A percentile compares a stretch with the other conserved stretches of the same genome.
These are phyloP conservation scores for Aspergillus nanangensis DNA, from an alignment of 495 filamentous ascomycete genomes.

Conservation along the genomic window DNA sequence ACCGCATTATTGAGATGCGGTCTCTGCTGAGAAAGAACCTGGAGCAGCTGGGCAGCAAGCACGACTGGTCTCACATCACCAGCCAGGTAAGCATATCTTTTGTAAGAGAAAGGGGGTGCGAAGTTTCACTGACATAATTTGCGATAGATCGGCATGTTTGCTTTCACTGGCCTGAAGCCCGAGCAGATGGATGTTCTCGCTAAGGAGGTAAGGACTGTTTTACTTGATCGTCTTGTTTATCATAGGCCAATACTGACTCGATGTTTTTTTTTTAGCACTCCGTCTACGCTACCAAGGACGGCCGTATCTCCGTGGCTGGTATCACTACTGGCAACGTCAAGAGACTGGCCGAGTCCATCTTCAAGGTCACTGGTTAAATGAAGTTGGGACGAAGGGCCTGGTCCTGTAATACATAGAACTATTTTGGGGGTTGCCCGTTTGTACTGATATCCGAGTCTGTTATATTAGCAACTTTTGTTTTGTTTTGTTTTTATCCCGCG, in stretches of 20 bases:
- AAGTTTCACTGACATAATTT: slow-evolving; percentile 3
- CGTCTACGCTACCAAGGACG: slow-evolving; percentile 96
- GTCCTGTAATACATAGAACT: slow-evolving; percentile 15
- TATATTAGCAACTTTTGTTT: slow-evolving; percentile 21
- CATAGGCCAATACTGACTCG: no score
- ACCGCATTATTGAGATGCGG: slow-evolving; percentile 98
- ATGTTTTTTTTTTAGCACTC: slow-evolving; percentile 78
- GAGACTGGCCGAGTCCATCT: slow-evolving; percentile 90
- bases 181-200: slow-evolving; percentile 91
- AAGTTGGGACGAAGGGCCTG: slow-evolving; percentile 1
- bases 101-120: neutral
- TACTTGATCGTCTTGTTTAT: neutral
- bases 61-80: slow-evolving; percentile 98
- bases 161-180: slow-evolving; percentile 89
- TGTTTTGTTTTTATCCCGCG: neutral
- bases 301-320: slow-evolving; percentile 94
- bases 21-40: slow-evolving; percentile 88
- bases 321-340: slow-evolving; percentile 92
- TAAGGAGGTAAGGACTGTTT: slow-evolving; percentile 61
- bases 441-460: slow-evolving; percentile 25
- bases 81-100: slow-evolving; percentile 53
- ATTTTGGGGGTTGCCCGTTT: slow-evolving; percentile 9
- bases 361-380: slow-evolving; percentile 76
- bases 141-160: slow-evolving; percentile 91
- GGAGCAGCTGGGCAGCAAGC: slow-evolving; percentile 88